Base-by-base conservation (phyloP, 2,329 filamentous ascomycete species). In the Periconia macrospinosa region DNA sequence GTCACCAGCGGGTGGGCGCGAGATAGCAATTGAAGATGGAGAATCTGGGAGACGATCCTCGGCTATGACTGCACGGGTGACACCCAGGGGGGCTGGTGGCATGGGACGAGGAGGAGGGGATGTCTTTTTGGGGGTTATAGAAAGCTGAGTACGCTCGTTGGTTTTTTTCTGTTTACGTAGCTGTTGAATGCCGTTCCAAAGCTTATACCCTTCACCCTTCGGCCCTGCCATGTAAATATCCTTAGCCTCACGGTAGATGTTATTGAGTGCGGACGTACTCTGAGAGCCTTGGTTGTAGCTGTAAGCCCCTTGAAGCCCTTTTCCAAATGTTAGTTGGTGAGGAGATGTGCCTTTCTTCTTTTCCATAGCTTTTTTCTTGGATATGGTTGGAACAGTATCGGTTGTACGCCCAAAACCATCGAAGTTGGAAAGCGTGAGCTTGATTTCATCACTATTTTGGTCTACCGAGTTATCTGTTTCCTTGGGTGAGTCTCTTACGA, bases 191-290 rank as follows among this genome's bases (percentile, higher is more conserved):
- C 53, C 55, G 44, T 50, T 54, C 63, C 63, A 66, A 14, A 66
- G 42, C 17, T 62, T 53, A 20, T 68, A 60, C 3, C 62, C 61
- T 57, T 71, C 68, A n/a, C 65, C 65, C 48, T 62, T 37, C 14
- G 65, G 66, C 1, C 66, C 64, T 17, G 46, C 30, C 11, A 54
- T 23, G 41, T 69, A 69, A 19, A 69, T 65, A 1, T 56, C 54
- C 45, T 56, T 63, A 11, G 57, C 59, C 6, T 45, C 47, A 19
- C 51, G 55, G 30, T 54, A 60, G 17, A 55, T 18, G 20, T 41
- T 19, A 18, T 30, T 17, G 35, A 48, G 20, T 33, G 13, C 37
- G n/a, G 44, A 17, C 14, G 20, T 41, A 37, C 41, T 35, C 19
- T 47, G 33, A 11, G 40, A 14, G 6, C 18, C 13, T 15, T 14